These are phyloP conservation scores for Daldinia loculata DNA, from an alignment of 495 filamentous ascomycete species.

Conservation along the genomic window DNA sequence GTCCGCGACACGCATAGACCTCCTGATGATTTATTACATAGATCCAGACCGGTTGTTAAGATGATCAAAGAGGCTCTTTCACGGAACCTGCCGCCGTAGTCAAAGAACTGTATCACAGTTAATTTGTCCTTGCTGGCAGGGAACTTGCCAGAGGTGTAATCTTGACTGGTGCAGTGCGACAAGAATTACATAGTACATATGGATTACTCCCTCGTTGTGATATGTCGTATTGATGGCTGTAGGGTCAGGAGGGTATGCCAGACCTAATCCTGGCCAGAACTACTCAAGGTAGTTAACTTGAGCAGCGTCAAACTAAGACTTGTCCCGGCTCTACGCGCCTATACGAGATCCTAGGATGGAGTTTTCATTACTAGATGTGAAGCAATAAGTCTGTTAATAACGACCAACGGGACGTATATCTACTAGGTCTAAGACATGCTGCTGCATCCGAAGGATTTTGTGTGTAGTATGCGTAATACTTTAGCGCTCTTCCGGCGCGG, in stretches of 20 bases:
- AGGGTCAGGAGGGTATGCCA: background rate
- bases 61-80: conserved; percentile 3
- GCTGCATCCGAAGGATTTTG: conserved; percentile 8
- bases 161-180: conserved; percentile 1
- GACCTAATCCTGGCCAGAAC: conserved; percentile 5
- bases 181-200: conserved; percentile 11
- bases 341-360: conserved; percentile 9
- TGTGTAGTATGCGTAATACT: conserved; percentile 4
- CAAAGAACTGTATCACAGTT: conserved; percentile 7
- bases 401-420: background rate
- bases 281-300: background rate
- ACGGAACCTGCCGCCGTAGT: conserved; percentile 6
- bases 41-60: conserved; percentile 3
- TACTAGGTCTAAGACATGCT: conserved; percentile 18
- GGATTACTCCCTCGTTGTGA: conserved; percentile 17
- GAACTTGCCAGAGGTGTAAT: conserved; percentile 17
- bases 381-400: conserved; percentile 10
- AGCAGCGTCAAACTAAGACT: conserved; percentile 19
- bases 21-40: background rate
- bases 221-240: conserved; percentile 21
- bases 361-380: conserved; percentile 5
- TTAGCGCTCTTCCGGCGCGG: conserved; percentile 6
- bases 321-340: conserved; percentile 22
- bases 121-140: conserved; percentile 8
- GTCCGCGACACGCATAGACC: background rate